A percentile compares a stretch with the other conserved stretches of the same genome.
phyloP scores from a whole-genome alignment of 352 stramenopile genomes.

The Detonula confervacea region DNA sequence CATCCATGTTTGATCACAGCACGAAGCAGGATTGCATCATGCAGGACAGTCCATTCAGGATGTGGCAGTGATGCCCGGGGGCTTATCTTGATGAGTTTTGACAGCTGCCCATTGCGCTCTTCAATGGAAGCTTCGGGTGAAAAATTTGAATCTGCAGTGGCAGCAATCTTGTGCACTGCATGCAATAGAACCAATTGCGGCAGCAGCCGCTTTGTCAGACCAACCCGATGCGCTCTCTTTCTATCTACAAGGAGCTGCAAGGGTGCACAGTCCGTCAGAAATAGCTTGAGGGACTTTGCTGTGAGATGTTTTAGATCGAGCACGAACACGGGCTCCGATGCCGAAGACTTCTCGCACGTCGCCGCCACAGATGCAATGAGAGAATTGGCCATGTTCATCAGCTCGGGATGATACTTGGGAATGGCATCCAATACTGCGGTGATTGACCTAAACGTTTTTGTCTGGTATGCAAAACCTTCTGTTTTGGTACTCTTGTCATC shows the following conservation, averaged over 20 bases:
- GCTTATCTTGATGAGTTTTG: constrained; percentile 60
- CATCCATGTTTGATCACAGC: constrained; percentile 82
- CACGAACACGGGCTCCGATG: constrained; percentile 16
- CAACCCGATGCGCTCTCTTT: constrained; percentile 54
- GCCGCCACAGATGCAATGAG: constrained; percentile 56
- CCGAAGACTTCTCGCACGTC: constrained; percentile 25
- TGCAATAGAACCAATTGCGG: constrained; percentile 21
- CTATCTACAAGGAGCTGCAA: constrained; percentile 76
- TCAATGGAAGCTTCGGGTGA: constrained; percentile 31
- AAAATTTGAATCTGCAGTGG: constrained; percentile 37
- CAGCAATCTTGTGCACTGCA: constrained; percentile 45
- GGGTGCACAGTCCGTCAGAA: constrained; percentile 72
- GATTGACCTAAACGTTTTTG: constrained; percentile 62
- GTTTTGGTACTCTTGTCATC: constrained; percentile 41
- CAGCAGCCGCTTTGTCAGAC: constrained; percentile 54
- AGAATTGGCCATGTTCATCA: constrained; percentile 68
- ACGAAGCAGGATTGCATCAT: constrained; percentile 80
- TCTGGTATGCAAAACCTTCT: constrained; percentile 39
- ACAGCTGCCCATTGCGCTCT: constrained; percentile 40
- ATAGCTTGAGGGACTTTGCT: constrained; percentile 59
- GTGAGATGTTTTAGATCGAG: constrained; percentile 50
- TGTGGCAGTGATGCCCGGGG: constrained; percentile 60
- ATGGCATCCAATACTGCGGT: constrained; percentile 65
- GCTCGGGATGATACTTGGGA: constrained; percentile 72
- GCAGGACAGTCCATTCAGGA: constrained; percentile 70